Conservation (phyloP, 495 filamentous ascomycete species). For the Pseudomonodictys pantanalensis region DNA sequence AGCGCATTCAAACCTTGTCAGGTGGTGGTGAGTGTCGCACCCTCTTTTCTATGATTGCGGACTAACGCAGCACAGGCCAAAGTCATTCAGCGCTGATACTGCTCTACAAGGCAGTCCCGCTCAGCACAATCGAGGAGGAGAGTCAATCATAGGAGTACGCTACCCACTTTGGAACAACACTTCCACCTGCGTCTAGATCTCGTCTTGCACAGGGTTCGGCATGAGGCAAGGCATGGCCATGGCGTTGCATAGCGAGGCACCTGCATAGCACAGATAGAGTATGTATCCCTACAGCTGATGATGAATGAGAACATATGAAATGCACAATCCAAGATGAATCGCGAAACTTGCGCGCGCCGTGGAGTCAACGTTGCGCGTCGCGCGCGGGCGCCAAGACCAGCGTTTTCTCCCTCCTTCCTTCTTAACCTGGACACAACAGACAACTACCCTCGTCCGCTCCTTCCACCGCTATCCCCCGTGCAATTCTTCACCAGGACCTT, state of each 20-base stretch:
- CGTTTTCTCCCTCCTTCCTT: neutral
- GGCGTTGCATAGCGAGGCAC: slow-evolving; percentile 26
- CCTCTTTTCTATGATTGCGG: neutral
- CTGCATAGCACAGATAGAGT: slow-evolving; percentile 17
- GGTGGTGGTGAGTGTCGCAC: slow-evolving; percentile 68
- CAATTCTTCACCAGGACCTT: too few relatives aligned
- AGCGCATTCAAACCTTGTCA: slow-evolving; percentile 85
- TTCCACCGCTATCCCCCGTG: too few relatives aligned
- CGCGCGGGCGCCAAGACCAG: slow-evolving; percentile 12
- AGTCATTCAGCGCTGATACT: slow-evolving; percentile 91
- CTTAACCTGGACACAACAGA: too few relatives aligned
- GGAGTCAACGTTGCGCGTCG: neutral
- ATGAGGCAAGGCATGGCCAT: slow-evolving; percentile 12
- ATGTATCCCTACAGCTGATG: neutral
- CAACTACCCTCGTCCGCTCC: too few relatives aligned
- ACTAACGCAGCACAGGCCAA: slow-evolving; percentile 56
- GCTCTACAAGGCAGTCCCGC: slow-evolving; percentile 80
- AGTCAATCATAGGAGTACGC: slow-evolving; percentile 19
- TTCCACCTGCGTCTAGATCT: slow-evolving; percentile 7
- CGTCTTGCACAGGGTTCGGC: slow-evolving; percentile 1
- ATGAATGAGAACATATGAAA: too few relatives aligned
- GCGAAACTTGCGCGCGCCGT: neutral
- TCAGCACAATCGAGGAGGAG: slow-evolving; percentile 53
- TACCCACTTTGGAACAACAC: neutral
- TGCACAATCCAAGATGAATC: neutral